Base-by-base conservation (phyloP, 768 basidiomycete genomes). In the Rhizopogon rudus region DNA sequence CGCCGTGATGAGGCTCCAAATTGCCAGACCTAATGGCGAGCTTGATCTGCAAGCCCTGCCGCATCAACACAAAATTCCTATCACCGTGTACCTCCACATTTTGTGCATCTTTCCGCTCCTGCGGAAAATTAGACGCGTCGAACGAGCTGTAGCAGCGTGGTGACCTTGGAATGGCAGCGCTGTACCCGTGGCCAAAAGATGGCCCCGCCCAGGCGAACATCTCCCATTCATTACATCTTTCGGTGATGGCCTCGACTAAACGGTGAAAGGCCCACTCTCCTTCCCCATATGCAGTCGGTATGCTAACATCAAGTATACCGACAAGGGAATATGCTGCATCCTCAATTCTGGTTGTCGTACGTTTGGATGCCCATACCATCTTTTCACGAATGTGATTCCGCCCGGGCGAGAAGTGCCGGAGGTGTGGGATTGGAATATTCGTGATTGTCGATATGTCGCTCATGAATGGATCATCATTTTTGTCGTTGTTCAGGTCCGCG, bases 251-350 rank as follows among this genome's bases (percentile, higher is more conserved):
- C 44, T 63, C 59, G 64, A 65, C 63, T 44, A 67, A 48, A 22
- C 67, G 54, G 51, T 64, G 51, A 43, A 69, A 67, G 8, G 67
- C 67, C 58, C 61, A 62, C 25, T 55, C 44, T 5, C 61, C 60
- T 48, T 59, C 60, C 14, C 61, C 60, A 29, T 63, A 61, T 29
- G 48, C 52, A 29, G 52, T 56, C 2, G 54, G 37, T 28, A 63
- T 40, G 28, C 41, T 61, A 41, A 67, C 56, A n/a, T 67, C 60
- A 31, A 67, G 63, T 28, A 67, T 56, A 40, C 65, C 60, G 17
- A 67, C 46, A 39, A 67, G 58, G 3, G 54, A 69, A 41, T 69
- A 67, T 5, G 65, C 61, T 8, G 49, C 54, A 20, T 67, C 65
- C 43, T 69, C 66, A 2, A 56, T 51, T 3, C 60, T 56, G 6